A percentile compares a stretch with the other conserved stretches of the same genome.
These are phyloP conservation scores for Medicago arabica DNA, from an alignment of 306 rosid genomes.

Conservation along the genomic window DNA sequence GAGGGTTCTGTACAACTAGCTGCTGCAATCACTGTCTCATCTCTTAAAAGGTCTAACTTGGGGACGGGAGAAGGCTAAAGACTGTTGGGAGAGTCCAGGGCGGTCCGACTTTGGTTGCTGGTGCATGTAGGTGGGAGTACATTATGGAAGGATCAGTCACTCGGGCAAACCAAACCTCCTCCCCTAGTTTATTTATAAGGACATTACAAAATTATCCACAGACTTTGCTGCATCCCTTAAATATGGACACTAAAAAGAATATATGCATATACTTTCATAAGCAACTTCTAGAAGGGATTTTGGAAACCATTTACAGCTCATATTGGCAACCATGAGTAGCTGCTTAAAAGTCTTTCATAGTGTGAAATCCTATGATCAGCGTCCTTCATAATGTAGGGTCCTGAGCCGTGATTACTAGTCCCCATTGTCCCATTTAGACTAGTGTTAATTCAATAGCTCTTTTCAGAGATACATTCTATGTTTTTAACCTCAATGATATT, in stretches of 20 bases:
- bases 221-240: too few relatives aligned
- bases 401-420: slow-evolving; percentile 11
- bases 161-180: background rate
- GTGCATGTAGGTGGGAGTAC: background rate
- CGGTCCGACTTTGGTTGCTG: background rate
- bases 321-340: background rate
- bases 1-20: too few relatives aligned
- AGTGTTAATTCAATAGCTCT: background rate
- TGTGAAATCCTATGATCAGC: slow-evolving; percentile 17
- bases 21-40: too few relatives aligned
- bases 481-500: slow-evolving; percentile 23
- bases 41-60: too few relatives aligned
- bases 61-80: too few relatives aligned
- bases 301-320: slow-evolving; percentile 19
- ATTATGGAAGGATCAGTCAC: background rate
- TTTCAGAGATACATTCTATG: background rate
- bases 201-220: too few relatives aligned
- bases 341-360: slow-evolving; percentile 30
- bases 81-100: too few relatives aligned
- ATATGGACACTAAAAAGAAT: background rate
- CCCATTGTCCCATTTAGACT: background rate
- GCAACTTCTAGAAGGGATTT: slow-evolving; percentile 12
- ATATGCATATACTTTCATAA: background rate
- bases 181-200: too few relatives aligned
- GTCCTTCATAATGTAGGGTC: slow-evolving; percentile 28